These are phyloP conservation scores for Enterospora canceri DNA, from an alignment of 371 early-diverging fungal species.

Conservation along the genomic window DNA sequence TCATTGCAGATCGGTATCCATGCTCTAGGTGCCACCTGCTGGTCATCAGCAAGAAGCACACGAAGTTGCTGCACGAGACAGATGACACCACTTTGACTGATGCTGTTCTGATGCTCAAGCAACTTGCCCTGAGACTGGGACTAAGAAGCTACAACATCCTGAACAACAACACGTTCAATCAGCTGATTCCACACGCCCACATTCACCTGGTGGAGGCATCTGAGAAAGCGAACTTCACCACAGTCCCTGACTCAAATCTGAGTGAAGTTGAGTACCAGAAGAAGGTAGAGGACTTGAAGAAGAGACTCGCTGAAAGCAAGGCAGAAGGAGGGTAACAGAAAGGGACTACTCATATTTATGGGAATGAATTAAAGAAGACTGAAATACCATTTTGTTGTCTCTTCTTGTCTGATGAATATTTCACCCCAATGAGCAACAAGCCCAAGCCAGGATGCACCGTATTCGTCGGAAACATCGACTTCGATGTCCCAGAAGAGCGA, in stretches of 20 bases:
- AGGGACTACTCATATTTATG: no score
- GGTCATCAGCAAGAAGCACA: constrained; percentile 53
- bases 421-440: no score
- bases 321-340: no score
- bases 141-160: constrained; percentile 52
- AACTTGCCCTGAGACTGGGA: constrained; percentile 27
- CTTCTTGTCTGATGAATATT: no score
- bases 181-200: constrained; percentile 53
- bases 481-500: constrained; percentile 55
- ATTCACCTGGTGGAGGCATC: constrained; percentile 52
- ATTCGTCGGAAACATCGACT: constrained; percentile 58
- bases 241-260: not conserved
- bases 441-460: constrained; percentile 55
- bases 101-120: constrained; percentile 16
- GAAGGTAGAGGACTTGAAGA: constrained; percentile 4
- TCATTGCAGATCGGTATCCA: constrained; percentile 52
- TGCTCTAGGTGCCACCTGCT: constrained; percentile 48
- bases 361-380: no score
- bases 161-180: constrained; percentile 54
- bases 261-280: constrained; percentile 25
- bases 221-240: constrained; percentile 21
- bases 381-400: no score
- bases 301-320: not conserved
- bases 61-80: constrained; percentile 23
- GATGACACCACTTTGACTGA: constrained; percentile 27